Conservation (phyloP, 495 filamentous ascomycete species). For the Cercophora newfieldiana region DNA sequence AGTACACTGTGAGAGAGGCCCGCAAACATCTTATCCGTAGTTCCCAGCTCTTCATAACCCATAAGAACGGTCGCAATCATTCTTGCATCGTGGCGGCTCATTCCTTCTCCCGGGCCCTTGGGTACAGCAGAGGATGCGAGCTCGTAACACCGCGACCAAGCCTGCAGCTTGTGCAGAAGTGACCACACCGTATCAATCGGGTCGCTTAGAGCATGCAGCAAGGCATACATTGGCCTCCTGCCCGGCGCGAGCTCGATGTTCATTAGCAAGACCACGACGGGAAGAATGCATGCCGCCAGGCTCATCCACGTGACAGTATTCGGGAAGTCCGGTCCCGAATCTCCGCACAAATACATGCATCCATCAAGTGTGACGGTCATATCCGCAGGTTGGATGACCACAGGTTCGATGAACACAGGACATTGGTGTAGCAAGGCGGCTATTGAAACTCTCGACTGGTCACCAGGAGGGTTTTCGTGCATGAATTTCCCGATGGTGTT, state of each 20-base stretch:
- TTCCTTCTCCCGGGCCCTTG: too few species aligned
- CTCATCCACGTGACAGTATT: too few species aligned
- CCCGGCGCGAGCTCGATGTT: conserved; percentile 18
- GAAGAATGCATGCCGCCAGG: conserved; percentile 15
- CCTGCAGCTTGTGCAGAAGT: conserved; percentile 3
- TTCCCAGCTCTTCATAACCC: conserved; percentile 4
- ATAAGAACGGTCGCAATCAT: conserved; percentile 10
- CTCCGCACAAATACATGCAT: neutral
- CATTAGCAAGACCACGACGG: conserved; percentile 14
- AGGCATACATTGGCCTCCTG: conserved; percentile 1
- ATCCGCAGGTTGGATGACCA: too few species aligned
- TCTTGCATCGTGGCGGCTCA: neutral
- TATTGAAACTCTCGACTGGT: neutral
- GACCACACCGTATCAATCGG: conserved; percentile 13
- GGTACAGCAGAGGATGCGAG: neutral
- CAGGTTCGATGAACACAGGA: too few species aligned
- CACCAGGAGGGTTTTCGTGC: neutral
- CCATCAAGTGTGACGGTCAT: too few species aligned
- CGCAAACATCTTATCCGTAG: neutral
- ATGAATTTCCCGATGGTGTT: neutral
- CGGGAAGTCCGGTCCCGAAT: neutral
- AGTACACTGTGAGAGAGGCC: neutral
- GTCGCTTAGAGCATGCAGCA: conserved; percentile 1
- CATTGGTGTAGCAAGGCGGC: neutral
- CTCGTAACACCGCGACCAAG: neutral